Evolutionary conservation across 768 basidiomycete species (phyloP).

Genomic region (Dentipellis sp.): DNA sequence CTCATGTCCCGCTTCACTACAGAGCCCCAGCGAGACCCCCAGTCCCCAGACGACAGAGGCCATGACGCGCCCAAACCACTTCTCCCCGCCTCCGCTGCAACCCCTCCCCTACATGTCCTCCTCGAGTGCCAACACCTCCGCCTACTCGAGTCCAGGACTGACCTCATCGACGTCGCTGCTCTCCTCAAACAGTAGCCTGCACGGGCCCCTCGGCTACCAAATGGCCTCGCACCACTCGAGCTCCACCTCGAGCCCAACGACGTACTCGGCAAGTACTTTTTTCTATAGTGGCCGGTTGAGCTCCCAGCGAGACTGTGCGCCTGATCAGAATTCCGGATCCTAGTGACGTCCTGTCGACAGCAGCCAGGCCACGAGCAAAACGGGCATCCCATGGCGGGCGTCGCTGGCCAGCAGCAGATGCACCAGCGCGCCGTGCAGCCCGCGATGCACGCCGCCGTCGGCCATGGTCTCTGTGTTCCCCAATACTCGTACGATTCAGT

Average conservation of each 20-base stretch:
- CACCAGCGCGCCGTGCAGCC: neutral
- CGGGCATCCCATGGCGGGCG: conserved; percentile 5
- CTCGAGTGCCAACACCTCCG: conserved; percentile 9
- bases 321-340: conserved; percentile 37
- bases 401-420: neutral
- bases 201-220: conserved; percentile 10
- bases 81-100: conserved; percentile 15
- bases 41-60: conserved; percentile 21
- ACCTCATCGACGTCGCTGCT: conserved; percentile 10
- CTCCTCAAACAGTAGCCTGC: conserved; percentile 2
- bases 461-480: conserved; percentile 32
- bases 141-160: conserved; percentile 11
- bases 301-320: conserved; percentile 23
- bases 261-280: conserved; percentile 81
- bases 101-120: conserved; percentile 9
- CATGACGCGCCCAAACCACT: conserved; percentile 11
- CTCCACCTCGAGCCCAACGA: conserved; percentile 20
- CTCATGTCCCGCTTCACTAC: neutral
- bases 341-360: conserved; percentile 54
- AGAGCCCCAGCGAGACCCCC: conserved; percentile 18
- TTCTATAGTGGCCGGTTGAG: conserved; percentile 24
- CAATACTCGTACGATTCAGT: conserved; percentile 15
- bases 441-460: conserved; percentile 25
- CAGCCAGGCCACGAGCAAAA: conserved; percentile 56
- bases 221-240: conserved; percentile 7